phyloP scores from a whole-genome alignment of 345 rosid species.

The Linum trigynum region DNA sequence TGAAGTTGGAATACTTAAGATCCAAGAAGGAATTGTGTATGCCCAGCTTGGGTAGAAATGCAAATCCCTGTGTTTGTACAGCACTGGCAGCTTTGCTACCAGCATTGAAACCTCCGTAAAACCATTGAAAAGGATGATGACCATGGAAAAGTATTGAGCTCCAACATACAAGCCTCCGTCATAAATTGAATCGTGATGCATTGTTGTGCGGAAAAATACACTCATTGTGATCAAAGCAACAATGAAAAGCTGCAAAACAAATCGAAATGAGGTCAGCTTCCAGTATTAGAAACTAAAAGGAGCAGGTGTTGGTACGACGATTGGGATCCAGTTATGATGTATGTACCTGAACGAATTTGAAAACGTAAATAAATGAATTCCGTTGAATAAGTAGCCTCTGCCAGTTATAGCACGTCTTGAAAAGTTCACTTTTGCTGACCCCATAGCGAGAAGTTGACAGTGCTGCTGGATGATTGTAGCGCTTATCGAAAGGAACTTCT shows the following conservation, averaged over 20 bases:
- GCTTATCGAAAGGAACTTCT: slow-evolving; percentile 66
- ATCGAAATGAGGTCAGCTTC: too few relatives aligned
- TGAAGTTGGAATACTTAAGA: slow-evolving; percentile 78
- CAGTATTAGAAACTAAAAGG: too few relatives aligned
- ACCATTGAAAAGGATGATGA: slow-evolving; percentile 93
- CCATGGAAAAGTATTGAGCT: slow-evolving; percentile 85
- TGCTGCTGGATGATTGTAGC: slow-evolving; percentile 88
- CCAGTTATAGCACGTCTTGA: slow-evolving; percentile 70
- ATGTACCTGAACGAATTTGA: slow-evolving; percentile 86
- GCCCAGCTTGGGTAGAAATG: slow-evolving; percentile 96
- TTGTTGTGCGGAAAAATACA: slow-evolving; percentile 77
- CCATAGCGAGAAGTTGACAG: slow-evolving; percentile 69
- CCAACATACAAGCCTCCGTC: slow-evolving; percentile 90
- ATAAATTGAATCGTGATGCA: slow-evolving; percentile 71
- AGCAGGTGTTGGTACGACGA: background rate
- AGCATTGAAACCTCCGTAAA: slow-evolving; percentile 97
- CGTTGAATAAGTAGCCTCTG: slow-evolving; percentile 84
- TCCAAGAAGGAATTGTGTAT: slow-evolving; percentile 88
- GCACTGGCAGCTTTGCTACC: slow-evolving; percentile 89
- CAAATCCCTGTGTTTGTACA: slow-evolving; percentile 93
- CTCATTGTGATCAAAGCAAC: slow-evolving; percentile 95
- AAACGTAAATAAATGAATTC: slow-evolving; percentile 81
- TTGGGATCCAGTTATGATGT: background rate
- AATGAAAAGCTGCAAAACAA: slow-evolving; percentile 66
- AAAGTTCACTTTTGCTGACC: slow-evolving; percentile 55